These are phyloP conservation scores for Macroventuria anomochaeta DNA, from an alignment of 2,329 filamentous ascomycete genomes.

Conservation along the genomic window DNA sequence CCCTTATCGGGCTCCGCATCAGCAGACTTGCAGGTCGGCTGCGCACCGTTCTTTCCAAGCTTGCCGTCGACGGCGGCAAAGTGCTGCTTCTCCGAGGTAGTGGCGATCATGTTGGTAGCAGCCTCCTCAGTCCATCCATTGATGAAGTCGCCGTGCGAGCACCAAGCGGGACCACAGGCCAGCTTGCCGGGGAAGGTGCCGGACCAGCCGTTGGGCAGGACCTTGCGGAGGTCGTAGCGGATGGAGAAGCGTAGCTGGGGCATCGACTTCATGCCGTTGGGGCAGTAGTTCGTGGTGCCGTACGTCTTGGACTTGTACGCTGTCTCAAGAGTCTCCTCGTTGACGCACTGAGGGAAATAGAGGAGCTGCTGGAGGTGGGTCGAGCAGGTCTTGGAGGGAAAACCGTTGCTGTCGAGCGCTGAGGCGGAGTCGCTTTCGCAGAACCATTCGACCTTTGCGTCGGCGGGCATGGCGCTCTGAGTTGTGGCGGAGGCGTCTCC, in stretches of 20 bases:
- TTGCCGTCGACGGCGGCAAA: slow-evolving; percentile 48
- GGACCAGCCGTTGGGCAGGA: slow-evolving; percentile 54
- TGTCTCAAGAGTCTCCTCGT: slow-evolving; percentile 44
- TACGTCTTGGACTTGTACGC: slow-evolving; percentile 42
- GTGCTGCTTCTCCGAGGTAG: slow-evolving; percentile 45
- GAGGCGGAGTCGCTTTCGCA: slow-evolving; percentile 33
- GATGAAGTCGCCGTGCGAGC: slow-evolving; percentile 58
- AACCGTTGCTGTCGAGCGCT: slow-evolving; percentile 35
- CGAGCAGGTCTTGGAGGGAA: slow-evolving; percentile 48
- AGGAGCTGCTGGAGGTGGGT: slow-evolving; percentile 56
- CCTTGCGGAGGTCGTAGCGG: slow-evolving; percentile 55
- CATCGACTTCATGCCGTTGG: slow-evolving; percentile 54
- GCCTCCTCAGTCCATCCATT: slow-evolving; percentile 55
- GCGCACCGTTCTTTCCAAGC: slow-evolving; percentile 41
- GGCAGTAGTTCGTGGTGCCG: slow-evolving; percentile 40
- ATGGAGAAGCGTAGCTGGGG: slow-evolving; percentile 57
- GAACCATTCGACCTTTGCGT: slow-evolving; percentile 37
- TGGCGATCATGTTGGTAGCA: slow-evolving; percentile 52
- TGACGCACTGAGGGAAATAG: slow-evolving; percentile 55
- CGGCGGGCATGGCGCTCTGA: slow-evolving; percentile 24
- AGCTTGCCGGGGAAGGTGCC: slow-evolving; percentile 55
- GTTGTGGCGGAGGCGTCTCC: slow-evolving; percentile 49
- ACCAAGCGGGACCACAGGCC: slow-evolving; percentile 50
- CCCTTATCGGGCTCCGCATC: slow-evolving; percentile 53
- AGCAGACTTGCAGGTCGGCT: slow-evolving; percentile 43